These are phyloP conservation scores for Cardiospermum halicacabum DNA, from an alignment of 345 rosid species.

Conservation along the genomic window DNA sequence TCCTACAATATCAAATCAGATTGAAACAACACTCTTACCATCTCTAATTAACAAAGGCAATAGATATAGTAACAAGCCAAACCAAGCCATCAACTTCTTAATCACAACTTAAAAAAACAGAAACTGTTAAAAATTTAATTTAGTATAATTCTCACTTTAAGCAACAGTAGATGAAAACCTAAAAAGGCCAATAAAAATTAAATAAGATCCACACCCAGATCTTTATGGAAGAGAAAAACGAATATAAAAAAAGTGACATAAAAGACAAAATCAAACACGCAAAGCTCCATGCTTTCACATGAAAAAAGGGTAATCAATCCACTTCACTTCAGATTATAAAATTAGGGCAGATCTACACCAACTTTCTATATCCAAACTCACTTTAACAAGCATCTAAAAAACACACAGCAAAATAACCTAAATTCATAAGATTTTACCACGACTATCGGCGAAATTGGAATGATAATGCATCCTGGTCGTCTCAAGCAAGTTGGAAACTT, in stretches of 20 bases:
- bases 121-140: neutral
- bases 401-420: constrained; percentile 1
- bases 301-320: constrained; percentile 21
- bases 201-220: constrained; percentile 26
- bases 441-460: constrained; percentile 85
- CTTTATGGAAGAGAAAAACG: constrained; percentile 12
- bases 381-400: neutral
- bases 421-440: constrained; percentile 41
- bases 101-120: neutral
- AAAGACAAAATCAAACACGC: constrained; percentile 22
- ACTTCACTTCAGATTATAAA: constrained; percentile 20
- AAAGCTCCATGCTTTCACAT: constrained; percentile 19
- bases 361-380: constrained; percentile 7
- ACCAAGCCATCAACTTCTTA: neutral
- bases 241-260: neutral
- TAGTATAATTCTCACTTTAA: neutral
- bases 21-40: neutral
- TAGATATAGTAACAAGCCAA: too few relatives aligned
- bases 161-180: constrained; percentile 15
- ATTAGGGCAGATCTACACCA: constrained; percentile 21
- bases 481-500: constrained; percentile 84
- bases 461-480: constrained; percentile 91
- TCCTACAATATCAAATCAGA: constrained; percentile 37
- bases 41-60: neutral
- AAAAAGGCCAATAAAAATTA: constrained; percentile 14